Conservation (phyloP, 805 yeast species). For the Maudiozyma bulderi region DNA sequence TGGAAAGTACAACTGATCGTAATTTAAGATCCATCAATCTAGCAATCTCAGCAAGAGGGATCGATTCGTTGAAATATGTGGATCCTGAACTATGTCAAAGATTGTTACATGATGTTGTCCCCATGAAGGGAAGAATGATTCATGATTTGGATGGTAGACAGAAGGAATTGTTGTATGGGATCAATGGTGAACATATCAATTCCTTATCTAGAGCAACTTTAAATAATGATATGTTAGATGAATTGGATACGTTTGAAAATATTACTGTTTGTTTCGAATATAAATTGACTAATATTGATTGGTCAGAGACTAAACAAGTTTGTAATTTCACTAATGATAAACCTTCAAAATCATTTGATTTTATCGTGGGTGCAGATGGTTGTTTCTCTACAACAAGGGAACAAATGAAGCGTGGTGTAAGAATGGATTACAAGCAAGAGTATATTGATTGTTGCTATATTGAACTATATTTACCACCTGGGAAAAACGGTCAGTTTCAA, state of each 20-base stretch:
- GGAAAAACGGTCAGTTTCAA: constrained; percentile 33
- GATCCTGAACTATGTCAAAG: constrained; percentile 48
- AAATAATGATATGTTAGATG: constrained; percentile 57
- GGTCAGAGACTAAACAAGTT: constrained; percentile 12
- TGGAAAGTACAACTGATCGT: constrained; percentile 24
- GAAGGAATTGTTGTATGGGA: constrained; percentile 66
- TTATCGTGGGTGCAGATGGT: constrained; percentile 80
- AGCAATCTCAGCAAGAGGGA: constrained; percentile 83
- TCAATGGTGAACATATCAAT: constrained; percentile 74
- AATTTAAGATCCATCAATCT: constrained; percentile 66
- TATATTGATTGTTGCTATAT: constrained; percentile 78
- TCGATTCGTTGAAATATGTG: constrained; percentile 54
- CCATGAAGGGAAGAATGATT: constrained; percentile 87
- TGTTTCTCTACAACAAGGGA: constrained; percentile 64
- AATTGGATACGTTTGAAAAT: constrained; percentile 37
- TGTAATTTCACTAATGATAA: constrained; percentile 16
- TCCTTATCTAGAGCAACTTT: constrained; percentile 71
- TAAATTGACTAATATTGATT: constrained; percentile 41
- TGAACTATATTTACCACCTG: constrained; percentile 68
- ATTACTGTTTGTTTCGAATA: constrained; percentile 38
- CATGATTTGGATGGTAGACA: constrained; percentile 58
- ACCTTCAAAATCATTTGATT: constrained; percentile 34
- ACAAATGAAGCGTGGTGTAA: constrained; percentile 52
- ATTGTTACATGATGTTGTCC: constrained; percentile 54
- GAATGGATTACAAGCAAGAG: constrained; percentile 66